These are phyloP conservation scores for Skeletonema potamos DNA, from an alignment of 108 stramenopile genomes.

Conservation along the genomic window DNA sequence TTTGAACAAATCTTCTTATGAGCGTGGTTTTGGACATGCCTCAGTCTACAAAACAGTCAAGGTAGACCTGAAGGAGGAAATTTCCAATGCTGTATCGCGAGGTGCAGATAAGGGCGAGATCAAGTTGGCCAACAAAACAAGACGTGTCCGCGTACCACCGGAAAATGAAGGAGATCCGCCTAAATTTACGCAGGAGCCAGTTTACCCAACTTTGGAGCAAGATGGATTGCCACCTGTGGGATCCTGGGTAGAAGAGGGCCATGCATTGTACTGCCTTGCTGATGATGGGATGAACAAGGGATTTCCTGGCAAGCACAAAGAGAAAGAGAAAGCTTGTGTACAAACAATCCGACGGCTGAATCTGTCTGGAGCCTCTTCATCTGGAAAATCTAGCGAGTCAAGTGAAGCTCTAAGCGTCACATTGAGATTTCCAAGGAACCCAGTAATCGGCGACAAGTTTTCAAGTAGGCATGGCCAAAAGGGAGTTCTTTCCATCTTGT, in stretches of 20 bases:
- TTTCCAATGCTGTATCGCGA: slow-evolving; percentile 48
- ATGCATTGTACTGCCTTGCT: slow-evolving; percentile 91
- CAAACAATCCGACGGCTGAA: slow-evolving; percentile 74
- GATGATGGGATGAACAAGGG: slow-evolving; percentile 74
- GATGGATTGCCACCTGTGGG: slow-evolving; percentile 96
- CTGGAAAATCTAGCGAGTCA: slow-evolving; percentile 37
- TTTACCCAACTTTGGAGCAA: slow-evolving; percentile 71
- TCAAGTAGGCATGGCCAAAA: slow-evolving; percentile 99
- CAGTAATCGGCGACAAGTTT: slow-evolving; percentile 99
- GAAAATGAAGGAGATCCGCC: slow-evolving; percentile 41
- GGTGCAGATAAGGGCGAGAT: slow-evolving; percentile 60
- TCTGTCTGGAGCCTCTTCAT: slow-evolving; percentile 20
- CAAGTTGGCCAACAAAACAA: slow-evolving; percentile 34
- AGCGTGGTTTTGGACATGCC: slow-evolving; percentile 94
- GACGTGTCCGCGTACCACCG: slow-evolving; percentile 32
- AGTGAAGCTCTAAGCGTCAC: slow-evolving; percentile 76
- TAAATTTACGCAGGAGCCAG: slow-evolving; percentile 42
- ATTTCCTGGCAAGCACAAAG: slow-evolving; percentile 86
- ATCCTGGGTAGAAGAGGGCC: slow-evolving; percentile 78
- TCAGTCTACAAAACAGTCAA: slow-evolving; percentile 94
- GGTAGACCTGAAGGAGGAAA: slow-evolving; percentile 86
- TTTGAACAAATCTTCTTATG: slow-evolving; percentile 93
- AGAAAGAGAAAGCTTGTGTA: slow-evolving; percentile 88
- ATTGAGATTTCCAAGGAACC: slow-evolving; percentile 93
- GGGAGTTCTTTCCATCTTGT: slow-evolving; percentile 96